Conservation (phyloP, 306 rosid species). For the Quercus berberidifolia region DNA sequence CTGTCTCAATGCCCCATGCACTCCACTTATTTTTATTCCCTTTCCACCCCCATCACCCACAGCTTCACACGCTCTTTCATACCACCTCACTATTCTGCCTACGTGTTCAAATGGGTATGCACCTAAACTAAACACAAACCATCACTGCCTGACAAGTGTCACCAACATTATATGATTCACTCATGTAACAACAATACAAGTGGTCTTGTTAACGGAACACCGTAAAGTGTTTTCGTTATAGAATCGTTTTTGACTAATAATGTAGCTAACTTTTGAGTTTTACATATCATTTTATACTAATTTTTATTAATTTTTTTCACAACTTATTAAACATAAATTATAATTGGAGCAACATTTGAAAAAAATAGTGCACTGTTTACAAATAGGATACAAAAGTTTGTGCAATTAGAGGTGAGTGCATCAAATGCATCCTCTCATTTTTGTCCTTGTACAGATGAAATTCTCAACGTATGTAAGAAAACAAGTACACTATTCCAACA, state of each 20-base stretch:
- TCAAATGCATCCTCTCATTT: background rate
- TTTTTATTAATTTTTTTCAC: too few species aligned
- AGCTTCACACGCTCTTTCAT: constrained; percentile 18
- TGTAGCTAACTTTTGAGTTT: too few species aligned
- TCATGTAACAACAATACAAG: background rate
- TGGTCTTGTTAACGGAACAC: too few species aligned
- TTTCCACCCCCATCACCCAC: constrained; percentile 20
- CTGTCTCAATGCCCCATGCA: constrained; percentile 63
- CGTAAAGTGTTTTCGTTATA: too few species aligned
- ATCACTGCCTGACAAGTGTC: background rate
- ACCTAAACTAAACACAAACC: background rate
- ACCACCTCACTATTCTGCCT: background rate
- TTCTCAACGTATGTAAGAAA: constrained; percentile 26
- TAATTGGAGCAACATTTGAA: too few species aligned
- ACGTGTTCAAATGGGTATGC: background rate
- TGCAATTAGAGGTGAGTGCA: background rate
- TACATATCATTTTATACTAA: too few species aligned
- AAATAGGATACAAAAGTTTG: too few species aligned
- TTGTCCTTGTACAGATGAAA: background rate
- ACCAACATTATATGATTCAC: background rate
- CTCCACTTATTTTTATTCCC: constrained; percentile 42
- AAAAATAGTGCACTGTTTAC: too few species aligned
- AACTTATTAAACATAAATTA: too few species aligned
- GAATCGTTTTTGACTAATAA: too few species aligned
- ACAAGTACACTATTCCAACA: constrained; percentile 9